Evolutionary conservation across 2,329 filamentous ascomycete genomes (phyloP).

Genomic region (Thelonectria blattea): DNA sequence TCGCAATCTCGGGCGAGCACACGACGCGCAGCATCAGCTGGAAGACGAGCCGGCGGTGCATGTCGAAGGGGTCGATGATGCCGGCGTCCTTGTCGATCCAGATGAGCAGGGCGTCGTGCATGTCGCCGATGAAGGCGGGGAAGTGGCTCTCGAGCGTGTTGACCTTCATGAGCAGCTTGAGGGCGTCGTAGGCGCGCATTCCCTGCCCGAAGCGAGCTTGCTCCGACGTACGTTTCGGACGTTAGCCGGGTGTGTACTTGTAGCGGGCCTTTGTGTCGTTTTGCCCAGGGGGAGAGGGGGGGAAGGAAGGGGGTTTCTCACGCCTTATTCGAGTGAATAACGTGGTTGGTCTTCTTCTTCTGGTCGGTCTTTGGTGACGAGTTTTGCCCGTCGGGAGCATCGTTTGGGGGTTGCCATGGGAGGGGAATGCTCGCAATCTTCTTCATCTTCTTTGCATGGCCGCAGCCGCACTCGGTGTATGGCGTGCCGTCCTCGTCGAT

Average conservation of each 20-base stretch:
- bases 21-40: constrained; percentile 58
- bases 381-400: too few species aligned
- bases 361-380: too few species aligned
- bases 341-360: too few species aligned
- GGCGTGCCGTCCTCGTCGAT: too few species aligned
- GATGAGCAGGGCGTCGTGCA: constrained; percentile 23
- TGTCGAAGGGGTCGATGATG: constrained; percentile 58
- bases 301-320: too few species aligned
- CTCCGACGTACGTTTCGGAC: background rate
- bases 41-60: constrained; percentile 59
- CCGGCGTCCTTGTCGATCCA: background rate
- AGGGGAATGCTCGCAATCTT: too few species aligned
- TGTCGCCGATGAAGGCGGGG: constrained; percentile 50
- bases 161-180: constrained; percentile 45
- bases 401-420: too few species aligned
- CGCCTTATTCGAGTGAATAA: too few species aligned
- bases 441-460: too few species aligned
- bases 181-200: constrained; percentile 35
- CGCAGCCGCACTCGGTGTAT: too few species aligned
- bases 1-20: constrained; percentile 53
- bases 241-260: background rate
- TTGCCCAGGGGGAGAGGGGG: too few species aligned
- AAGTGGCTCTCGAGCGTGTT: constrained; percentile 48
- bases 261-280: too few species aligned
- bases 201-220: background rate